phyloP scores from a whole-genome alignment of 2,329 filamentous ascomycete species.

The Ophiocordyceps camponoti-leonardi region DNA sequence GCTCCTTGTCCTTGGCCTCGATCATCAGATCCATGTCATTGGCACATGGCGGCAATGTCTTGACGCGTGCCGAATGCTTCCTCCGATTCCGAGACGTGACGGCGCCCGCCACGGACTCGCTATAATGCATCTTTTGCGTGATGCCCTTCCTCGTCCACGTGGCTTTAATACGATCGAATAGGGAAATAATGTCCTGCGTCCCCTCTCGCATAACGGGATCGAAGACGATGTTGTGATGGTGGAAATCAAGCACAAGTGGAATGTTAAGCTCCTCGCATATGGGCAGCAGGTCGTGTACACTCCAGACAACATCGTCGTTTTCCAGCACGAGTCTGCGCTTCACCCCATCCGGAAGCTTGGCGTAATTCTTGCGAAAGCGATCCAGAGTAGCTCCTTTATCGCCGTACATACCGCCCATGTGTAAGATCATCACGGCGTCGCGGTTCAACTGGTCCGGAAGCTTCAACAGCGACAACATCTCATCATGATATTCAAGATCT shows the following conservation, averaged over 20 bases:
- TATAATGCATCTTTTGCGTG: conserved; percentile 94
- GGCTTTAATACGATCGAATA: conserved; percentile 61
- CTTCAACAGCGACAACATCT: conserved; percentile 61
- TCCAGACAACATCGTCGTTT: conserved; percentile 88
- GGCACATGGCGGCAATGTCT: conserved; percentile 65
- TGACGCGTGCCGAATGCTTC: conserved; percentile 71
- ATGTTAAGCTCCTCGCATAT: conserved; percentile 91
- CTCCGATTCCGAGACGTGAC: conserved; percentile 62
- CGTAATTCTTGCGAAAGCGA: conserved; percentile 64
- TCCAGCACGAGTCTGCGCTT: conserved; percentile 76
- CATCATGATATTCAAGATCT: conserved; percentile 76
- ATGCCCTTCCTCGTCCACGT: conserved; percentile 79
- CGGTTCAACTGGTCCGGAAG: conserved; percentile 62
- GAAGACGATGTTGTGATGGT: conserved; percentile 92
- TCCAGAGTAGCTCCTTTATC: conserved; percentile 66
- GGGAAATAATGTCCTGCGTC: conserved; percentile 57
- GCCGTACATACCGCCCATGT: conserved; percentile 83
- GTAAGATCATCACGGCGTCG: conserved; percentile 86
- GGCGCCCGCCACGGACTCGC: conserved; percentile 47
- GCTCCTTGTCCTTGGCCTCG: conserved; percentile 95
- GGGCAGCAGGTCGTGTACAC: conserved; percentile 78
- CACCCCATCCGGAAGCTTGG: conserved; percentile 44
- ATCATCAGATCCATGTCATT: conserved; percentile 94
- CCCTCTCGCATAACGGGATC: conserved; percentile 62
- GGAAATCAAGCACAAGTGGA: conserved; percentile 78